Evolutionary conservation across 108 stramenopile species (phyloP).

Genomic region (Fragilaria crotonensis): DNA sequence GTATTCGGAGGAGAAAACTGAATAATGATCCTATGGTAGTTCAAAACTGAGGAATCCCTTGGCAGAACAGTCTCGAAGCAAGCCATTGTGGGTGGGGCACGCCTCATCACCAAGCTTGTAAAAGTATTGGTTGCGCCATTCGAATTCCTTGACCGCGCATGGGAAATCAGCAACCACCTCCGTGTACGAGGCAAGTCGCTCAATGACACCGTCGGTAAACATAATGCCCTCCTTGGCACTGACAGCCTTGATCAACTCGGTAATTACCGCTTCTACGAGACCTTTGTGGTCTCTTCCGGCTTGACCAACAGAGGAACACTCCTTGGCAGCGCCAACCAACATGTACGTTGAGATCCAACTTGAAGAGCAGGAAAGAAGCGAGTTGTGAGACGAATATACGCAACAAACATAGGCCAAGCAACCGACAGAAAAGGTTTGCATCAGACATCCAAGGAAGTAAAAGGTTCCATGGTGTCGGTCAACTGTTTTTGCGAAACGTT

Average conservation of each 20-base stretch:
- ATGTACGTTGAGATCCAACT: constrained; percentile 89
- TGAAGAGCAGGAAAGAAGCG: background rate
- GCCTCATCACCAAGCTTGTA: constrained; percentile 55
- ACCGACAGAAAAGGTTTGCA: background rate
- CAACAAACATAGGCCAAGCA: background rate
- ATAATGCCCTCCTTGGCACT: constrained; percentile 49
- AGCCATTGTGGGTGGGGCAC: constrained; percentile 61
- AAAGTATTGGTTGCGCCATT: constrained; percentile 88
- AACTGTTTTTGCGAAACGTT: constrained; percentile 6
- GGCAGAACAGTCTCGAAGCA: constrained; percentile 52
- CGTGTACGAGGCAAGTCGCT: constrained; percentile 81
- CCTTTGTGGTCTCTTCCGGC: constrained; percentile 55
- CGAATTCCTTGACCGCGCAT: constrained; percentile 89
- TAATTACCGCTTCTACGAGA: constrained; percentile 49
- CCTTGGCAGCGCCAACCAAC: constrained; percentile 80
- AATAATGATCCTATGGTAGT: constrained; percentile 34
- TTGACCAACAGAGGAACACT: constrained; percentile 68
- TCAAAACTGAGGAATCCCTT: constrained; percentile 60
- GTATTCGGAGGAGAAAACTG: no score
- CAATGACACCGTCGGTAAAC: constrained; percentile 40
- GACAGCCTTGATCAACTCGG: constrained; percentile 54
- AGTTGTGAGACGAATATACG: background rate
- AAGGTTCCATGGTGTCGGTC: constrained; percentile 1
- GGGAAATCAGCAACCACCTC: constrained; percentile 89
- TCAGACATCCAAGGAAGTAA: constrained; percentile 10